Evolutionary conservation across 179 eudicot species (phyloP).

Genomic region (Carnegiea gigantea): DNA sequence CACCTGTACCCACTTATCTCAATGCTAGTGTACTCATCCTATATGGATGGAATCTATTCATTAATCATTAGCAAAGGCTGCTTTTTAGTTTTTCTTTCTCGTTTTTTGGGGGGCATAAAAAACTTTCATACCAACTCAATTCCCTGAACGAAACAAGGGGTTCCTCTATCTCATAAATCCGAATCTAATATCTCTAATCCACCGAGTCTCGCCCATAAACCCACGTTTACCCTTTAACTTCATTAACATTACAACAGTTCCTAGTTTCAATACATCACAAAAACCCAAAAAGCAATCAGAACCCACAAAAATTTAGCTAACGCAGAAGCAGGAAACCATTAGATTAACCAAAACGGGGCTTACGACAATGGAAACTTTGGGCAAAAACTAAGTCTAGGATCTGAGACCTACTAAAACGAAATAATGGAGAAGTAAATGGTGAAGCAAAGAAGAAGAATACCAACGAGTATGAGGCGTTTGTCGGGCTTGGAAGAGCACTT

Average conservation of each 20-base stretch:
- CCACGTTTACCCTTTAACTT: not conserved
- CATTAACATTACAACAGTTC: not conserved
- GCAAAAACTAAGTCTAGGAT: not conserved
- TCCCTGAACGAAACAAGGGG: not conserved
- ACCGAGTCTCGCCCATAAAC: not conserved
- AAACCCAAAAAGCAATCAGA: not conserved
- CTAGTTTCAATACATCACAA: no score
- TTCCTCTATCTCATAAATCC: not conserved
- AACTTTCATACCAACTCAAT: not conserved
- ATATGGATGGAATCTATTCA: no score
- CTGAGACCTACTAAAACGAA: conserved; percentile 1
- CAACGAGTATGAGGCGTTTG: conserved; percentile 82
- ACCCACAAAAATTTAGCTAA: conserved; percentile 6
- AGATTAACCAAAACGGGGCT: not conserved
- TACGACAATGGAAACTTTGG: not conserved
- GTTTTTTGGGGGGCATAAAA: no score
- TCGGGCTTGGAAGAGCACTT: conserved; percentile 82
- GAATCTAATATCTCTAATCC: not conserved
- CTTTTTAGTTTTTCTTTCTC: no score
- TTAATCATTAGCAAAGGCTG: no score
- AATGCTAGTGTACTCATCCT: not conserved
- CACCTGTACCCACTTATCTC: not conserved
- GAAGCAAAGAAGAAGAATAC: conserved; percentile 15
- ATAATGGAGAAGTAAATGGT: not conserved
- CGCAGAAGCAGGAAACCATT: not conserved